phyloP scores from a whole-genome alignment of 75 land plant genomes.

The Gnetum montanum region DNA sequence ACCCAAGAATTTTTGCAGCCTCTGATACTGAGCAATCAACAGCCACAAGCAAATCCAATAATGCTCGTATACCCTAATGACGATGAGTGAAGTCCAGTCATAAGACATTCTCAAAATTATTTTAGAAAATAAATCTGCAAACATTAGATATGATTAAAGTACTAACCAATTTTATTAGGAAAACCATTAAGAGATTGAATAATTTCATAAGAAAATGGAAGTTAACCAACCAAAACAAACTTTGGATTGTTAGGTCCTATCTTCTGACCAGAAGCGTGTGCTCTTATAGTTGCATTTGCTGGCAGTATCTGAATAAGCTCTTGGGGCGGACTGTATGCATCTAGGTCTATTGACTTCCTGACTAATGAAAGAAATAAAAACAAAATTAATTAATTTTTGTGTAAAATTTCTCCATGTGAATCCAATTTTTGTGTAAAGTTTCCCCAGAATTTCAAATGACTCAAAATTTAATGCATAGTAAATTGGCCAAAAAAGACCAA shows the following conservation, averaged over 20 bases:
- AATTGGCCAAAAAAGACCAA: too few species aligned
- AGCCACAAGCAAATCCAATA: constrained; percentile 73
- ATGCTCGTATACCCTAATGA: constrained; percentile 89
- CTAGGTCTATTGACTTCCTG: constrained; percentile 68
- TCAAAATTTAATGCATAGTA: too few species aligned
- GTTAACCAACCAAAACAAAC: constrained; percentile 38
- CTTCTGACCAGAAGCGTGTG: constrained; percentile 42
- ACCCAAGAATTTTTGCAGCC: constrained; percentile 79
- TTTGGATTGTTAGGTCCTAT: constrained; percentile 97
- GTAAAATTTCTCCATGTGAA: too few species aligned
- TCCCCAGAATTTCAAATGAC: too few species aligned
- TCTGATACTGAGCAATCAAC: constrained; percentile 84
- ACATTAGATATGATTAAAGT: too few species aligned
- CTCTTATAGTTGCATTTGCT: constrained; percentile 37
- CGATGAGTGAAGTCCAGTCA: too few species aligned
- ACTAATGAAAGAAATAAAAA: constrained; percentile 43
- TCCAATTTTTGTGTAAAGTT: too few species aligned
- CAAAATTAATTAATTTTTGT: too few species aligned
- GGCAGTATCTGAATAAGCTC: constrained; percentile 95
- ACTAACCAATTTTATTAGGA: too few species aligned
- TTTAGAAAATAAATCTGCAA: too few species aligned
- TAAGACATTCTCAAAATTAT: too few species aligned
- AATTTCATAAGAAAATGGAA: neutral
- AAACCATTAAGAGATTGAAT: too few species aligned
- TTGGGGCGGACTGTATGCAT: constrained; percentile 63